phyloP scores from a whole-genome alignment of 495 filamentous ascomycete genomes.

The Hyaloscypha bicolor region DNA sequence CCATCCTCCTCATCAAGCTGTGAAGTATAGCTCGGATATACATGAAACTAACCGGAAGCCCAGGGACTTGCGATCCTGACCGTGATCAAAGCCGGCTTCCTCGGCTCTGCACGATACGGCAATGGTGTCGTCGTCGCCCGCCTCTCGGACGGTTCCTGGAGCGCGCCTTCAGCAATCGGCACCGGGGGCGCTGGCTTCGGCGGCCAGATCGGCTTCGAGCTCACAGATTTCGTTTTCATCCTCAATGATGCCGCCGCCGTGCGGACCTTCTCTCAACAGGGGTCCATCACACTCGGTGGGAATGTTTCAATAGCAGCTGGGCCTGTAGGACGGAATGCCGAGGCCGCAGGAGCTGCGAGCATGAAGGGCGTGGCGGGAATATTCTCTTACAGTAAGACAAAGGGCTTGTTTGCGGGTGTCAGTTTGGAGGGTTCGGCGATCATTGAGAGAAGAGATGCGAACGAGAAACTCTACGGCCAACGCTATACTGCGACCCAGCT shows the following conservation, averaged over 20 bases:
- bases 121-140: slow-evolving; percentile 93
- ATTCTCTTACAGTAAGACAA: slow-evolving; percentile 96
- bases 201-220: slow-evolving; percentile 95
- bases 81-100: slow-evolving; percentile 93
- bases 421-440: slow-evolving; percentile 89
- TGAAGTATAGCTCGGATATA: neutral
- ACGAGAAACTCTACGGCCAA: slow-evolving; percentile 90
- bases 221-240: slow-evolving; percentile 99
- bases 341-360: slow-evolving; percentile 93
- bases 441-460: slow-evolving; percentile 92
- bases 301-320: slow-evolving; percentile 97
- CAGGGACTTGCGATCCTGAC: slow-evolving; percentile 95
- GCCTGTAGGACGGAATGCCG: slow-evolving; percentile 90
- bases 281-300: slow-evolving; percentile 88
- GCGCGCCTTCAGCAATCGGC: slow-evolving; percentile 88
- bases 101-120: slow-evolving; percentile 89
- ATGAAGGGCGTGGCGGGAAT: slow-evolving; percentile 86
- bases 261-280: slow-evolving; percentile 90
- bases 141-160: slow-evolving; percentile 90
- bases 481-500: slow-evolving; percentile 80
- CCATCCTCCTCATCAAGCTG: slow-evolving; percentile 1
- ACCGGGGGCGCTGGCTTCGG: slow-evolving; percentile 92
- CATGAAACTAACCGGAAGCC: slow-evolving; percentile 13
- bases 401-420: slow-evolving; percentile 94
- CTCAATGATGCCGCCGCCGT: slow-evolving; percentile 92